phyloP scores from a whole-genome alignment of 371 early-diverging fungal species.

The Mortierella sp. region DNA sequence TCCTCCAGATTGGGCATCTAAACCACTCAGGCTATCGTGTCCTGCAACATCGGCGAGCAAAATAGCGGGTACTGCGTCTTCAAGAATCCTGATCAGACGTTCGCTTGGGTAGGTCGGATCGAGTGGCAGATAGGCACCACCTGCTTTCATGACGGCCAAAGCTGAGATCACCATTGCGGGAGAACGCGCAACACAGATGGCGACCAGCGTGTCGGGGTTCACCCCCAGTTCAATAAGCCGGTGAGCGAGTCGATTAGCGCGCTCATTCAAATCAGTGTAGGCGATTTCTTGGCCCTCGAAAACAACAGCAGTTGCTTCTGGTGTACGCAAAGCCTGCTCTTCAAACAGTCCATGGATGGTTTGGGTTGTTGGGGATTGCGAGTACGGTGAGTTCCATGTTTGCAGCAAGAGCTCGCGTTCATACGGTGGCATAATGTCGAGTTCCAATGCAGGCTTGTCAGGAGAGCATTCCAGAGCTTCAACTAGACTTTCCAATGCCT shows the following conservation, averaged over 20 bases:
- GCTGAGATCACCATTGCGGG: neutral
- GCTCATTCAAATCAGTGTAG: constrained; percentile 8
- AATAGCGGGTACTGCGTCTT: neutral
- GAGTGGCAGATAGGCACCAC: constrained; percentile 18
- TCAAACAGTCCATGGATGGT: constrained; percentile 17
- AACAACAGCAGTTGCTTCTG: constrained; percentile 18
- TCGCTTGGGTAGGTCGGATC: constrained; percentile 4
- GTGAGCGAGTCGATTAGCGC: constrained; percentile 9
- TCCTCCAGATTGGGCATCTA: neutral
- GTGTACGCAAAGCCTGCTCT: neutral
- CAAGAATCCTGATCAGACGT: neutral
- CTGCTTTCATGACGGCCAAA: constrained; percentile 16
- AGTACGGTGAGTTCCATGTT: constrained; percentile 6
- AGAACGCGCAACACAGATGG: constrained; percentile 13
- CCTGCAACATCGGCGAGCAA: neutral
- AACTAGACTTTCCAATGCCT: neutral
- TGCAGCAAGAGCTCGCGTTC: constrained; percentile 4
- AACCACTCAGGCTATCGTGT: neutral
- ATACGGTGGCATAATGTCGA: neutral
- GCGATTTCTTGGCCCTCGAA: constrained; percentile 6
- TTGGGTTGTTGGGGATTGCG: neutral
- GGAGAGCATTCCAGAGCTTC: neutral
- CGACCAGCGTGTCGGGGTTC: constrained; percentile 7
- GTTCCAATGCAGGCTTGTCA: neutral
- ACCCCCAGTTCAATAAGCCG: constrained; percentile 8